These are phyloP conservation scores for Fraxinus cuspidata DNA, from an alignment of 257 asterid genomes.

Conservation along the genomic window DNA sequence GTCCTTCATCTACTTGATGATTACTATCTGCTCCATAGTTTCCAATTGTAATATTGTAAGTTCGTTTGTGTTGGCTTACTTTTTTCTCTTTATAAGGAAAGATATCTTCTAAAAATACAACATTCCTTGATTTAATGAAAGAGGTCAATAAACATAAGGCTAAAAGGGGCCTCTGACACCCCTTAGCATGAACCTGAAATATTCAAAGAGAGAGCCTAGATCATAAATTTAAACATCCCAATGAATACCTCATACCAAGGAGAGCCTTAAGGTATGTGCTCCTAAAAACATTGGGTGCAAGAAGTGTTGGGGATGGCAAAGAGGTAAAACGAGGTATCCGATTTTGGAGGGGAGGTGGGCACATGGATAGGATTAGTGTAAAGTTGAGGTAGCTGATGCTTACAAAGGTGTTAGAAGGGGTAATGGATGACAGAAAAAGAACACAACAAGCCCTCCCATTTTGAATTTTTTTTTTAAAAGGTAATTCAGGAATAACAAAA, in stretches of 20 bases:
- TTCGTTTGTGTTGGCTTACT: too few species aligned
- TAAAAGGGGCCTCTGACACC: neutral
- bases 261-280: neutral
- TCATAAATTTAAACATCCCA: neutral
- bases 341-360: neutral
- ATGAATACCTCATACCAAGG: neutral
- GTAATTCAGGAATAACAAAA: neutral
- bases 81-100: too few species aligned
- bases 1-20: too few species aligned
- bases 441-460: neutral
- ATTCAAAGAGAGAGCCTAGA: neutral
- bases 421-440: neutral
- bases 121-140: neutral
- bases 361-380: neutral
- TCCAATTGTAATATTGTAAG: too few species aligned
- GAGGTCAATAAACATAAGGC: neutral
- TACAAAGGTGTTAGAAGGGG: neutral
- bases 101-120: too few species aligned
- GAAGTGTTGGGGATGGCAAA: neutral
- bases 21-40: too few species aligned
- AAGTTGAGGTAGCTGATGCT: neutral
- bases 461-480: neutral
- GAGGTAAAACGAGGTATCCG: neutral
- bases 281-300: neutral
- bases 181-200: neutral